These are phyloP conservation scores for Hippophae gyantsensis DNA, from an alignment of 306 rosid species.

Conservation along the genomic window DNA sequence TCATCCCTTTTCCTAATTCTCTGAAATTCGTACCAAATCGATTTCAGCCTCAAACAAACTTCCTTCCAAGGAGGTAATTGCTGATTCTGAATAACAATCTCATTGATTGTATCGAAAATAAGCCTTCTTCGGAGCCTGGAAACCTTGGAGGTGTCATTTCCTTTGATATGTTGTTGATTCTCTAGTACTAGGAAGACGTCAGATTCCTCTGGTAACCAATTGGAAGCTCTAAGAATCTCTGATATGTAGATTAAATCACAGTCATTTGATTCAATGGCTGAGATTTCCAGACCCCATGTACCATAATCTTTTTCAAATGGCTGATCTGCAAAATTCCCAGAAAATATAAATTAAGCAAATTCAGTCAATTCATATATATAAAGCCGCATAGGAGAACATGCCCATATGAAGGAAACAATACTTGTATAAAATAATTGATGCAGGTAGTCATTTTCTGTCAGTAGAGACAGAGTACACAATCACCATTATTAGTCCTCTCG, in stretches of 20 bases:
- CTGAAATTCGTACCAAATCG: conserved; percentile 58
- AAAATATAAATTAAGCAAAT: neutral
- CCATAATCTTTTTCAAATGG: conserved; percentile 46
- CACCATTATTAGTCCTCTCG: too few species aligned
- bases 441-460: too few species aligned
- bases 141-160: conserved; percentile 53
- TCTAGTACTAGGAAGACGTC: conserved; percentile 57
- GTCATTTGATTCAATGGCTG: conserved; percentile 38
- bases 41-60: conserved; percentile 18
- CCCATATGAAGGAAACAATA: too few species aligned
- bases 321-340: conserved; percentile 38
- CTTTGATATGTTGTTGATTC: conserved; percentile 56
- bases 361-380: neutral
- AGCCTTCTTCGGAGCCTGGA: conserved; percentile 50
- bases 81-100: conserved; percentile 42
- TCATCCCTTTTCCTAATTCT: conserved; percentile 50
- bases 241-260: conserved; percentile 55
- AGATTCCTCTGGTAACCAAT: conserved; percentile 44
- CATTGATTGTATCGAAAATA: conserved; percentile 61
- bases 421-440: too few species aligned
- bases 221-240: conserved; percentile 57
- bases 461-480: too few species aligned
- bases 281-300: conserved; percentile 35
- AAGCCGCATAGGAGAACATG: too few species aligned
- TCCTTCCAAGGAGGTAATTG: conserved; percentile 76